Evolutionary conservation across 2,329 filamentous ascomycete species (phyloP).

Genomic region (Fonsecaea nubica): DNA sequence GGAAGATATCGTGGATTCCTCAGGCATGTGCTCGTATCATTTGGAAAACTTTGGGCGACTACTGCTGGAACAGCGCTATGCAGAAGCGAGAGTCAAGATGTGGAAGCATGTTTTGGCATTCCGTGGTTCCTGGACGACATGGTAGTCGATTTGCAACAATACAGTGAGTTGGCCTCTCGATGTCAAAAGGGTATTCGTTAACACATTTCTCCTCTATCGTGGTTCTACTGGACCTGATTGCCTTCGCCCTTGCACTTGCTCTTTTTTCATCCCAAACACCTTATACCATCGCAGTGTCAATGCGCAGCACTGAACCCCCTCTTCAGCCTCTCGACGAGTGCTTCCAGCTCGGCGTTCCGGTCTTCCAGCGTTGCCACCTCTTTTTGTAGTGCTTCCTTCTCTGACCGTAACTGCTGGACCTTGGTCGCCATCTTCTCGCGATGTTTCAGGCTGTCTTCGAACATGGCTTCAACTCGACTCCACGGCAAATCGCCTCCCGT

Average conservation of each 20-base stretch:
- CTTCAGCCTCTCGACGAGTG: slow-evolving; percentile 53
- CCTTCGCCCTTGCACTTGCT: background rate
- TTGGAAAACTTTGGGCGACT: background rate
- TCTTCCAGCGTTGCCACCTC: slow-evolving; percentile 50
- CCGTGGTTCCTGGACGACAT: background rate
- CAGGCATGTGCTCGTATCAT: background rate
- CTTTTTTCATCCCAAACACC: background rate
- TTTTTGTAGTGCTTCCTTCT: slow-evolving; percentile 50
- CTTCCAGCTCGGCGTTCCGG: slow-evolving; percentile 48
- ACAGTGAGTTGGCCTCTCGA: background rate
- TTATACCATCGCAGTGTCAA: slow-evolving; percentile 1
- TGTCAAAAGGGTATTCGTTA: background rate
- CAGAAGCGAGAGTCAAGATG: background rate
- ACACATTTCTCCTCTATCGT: background rate
- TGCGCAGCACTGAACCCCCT: slow-evolving; percentile 43
- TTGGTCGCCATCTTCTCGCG: slow-evolving; percentile 48
- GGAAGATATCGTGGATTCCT: background rate
- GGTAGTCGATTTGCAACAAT: background rate
- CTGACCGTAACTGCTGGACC: slow-evolving; percentile 48
- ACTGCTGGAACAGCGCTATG: background rate
- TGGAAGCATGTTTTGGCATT: background rate
- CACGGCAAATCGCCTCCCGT: slow-evolving; percentile 32
- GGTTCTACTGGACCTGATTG: background rate
- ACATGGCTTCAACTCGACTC: slow-evolving; percentile 48
- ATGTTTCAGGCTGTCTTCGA: slow-evolving; percentile 49